phyloP scores from a whole-genome alignment of 176 grass and related monocot genomes.

The Triticum urartu region DNA sequence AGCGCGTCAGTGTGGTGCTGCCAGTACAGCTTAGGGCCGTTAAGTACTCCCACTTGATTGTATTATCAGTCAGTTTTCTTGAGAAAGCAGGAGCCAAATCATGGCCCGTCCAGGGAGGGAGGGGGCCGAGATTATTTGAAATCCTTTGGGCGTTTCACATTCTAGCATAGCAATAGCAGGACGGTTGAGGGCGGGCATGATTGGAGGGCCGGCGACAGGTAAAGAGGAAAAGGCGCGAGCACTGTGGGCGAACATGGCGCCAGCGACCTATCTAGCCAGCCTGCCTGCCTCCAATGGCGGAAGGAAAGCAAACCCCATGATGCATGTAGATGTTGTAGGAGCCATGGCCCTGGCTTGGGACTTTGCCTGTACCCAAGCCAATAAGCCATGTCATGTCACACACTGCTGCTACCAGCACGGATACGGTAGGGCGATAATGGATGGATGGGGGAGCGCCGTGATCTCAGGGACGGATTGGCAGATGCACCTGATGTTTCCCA shows the following conservation, averaged over 20 bases:
- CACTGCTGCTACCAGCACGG: not conserved
- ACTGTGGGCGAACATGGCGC: conserved; percentile 19
- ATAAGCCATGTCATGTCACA: not conserved
- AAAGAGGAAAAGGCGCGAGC: conserved; percentile 32
- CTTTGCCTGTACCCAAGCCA: not conserved
- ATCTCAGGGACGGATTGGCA: not conserved
- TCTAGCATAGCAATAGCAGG: no score
- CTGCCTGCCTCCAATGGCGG: not conserved
- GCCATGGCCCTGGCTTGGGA: not conserved
- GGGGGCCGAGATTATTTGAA: no score
- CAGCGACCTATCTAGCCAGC: not conserved
- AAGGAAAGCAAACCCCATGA: not conserved
- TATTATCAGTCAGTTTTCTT: no score
- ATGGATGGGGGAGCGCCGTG: not conserved
- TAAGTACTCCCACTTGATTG: no score
- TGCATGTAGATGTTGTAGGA: not conserved
- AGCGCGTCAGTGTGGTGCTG: no score
- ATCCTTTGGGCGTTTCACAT: no score
- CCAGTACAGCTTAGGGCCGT: no score
- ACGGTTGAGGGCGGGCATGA: conserved; percentile 5
- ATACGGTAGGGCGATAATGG: not conserved
- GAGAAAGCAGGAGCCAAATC: no score
- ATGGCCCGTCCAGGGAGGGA: no score
- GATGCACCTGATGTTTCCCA: not conserved
- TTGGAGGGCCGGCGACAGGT: conserved; percentile 29